Evolutionary conservation across 225 moss, liverwort and hornwort genomes (phyloP), one percentile per base, ranked within the genome.

Genomic region (Pleurozium schreberi): DNA sequence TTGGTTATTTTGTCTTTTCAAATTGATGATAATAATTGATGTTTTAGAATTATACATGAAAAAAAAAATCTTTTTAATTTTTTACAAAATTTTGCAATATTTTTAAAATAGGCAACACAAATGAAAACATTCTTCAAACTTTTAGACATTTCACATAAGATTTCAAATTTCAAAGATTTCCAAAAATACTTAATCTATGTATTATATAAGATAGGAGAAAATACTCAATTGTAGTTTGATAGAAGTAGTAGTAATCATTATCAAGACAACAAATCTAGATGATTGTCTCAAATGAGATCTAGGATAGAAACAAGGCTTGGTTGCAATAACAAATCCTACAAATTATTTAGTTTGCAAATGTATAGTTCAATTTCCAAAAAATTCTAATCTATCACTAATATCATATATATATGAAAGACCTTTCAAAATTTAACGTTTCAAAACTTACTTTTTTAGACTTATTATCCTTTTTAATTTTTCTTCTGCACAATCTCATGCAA

Each of bases 341-440:
- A 47, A 2, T 75, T 49, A 19, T 49, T 12, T 49, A 49, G 1
- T 75, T 49, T 75, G 20, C 3, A 33, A 75, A 75, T 49, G 12
- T 33, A 31, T 31, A 75, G n/a, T n/a, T n/a, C n/a, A n/a, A 12
- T 20, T 20, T 0, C 4, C 0, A 33, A 0, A 31, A 31, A 5
- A 47, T 49, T 7, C 27, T 43, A 27, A 27, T 43, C 30, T 36
- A 38, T 20, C 6, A 3, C 6, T 21, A 20, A 67, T 67, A 38
- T 31, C 11, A 67, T 21, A 11, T 11, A 11, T n/a, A n/a, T n/a
- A n/a, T n/a, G 21, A 17, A 36, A 67, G 38, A 67, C 19, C 36
- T 36, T 20, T 36, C 11, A 66, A 36, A 66, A 36, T 36, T 36
- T 66, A 19, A 36, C 36, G 19, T 36, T 66, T 36, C 1, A 10